phyloP scores from a whole-genome alignment of 2,329 filamentous ascomycete species.

The Diaporthe helianthi region DNA sequence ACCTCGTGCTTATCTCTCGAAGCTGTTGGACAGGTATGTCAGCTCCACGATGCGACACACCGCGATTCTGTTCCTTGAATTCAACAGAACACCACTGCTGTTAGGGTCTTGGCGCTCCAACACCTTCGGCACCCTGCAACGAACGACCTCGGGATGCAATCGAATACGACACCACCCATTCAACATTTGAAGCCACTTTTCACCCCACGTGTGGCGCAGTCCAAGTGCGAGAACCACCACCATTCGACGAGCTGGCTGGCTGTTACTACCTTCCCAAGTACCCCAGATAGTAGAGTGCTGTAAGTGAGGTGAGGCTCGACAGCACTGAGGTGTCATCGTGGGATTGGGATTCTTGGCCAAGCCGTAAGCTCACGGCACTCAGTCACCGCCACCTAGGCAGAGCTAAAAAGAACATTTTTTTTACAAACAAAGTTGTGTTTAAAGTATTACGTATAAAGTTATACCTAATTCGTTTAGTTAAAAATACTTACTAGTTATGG shows the following conservation, averaged over 20 bases:
- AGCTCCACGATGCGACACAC: conserved; percentile 14
- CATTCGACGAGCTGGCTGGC: not conserved
- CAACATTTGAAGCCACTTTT: conserved; percentile 12
- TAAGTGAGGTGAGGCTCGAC: not conserved
- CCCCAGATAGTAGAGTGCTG: too few species aligned
- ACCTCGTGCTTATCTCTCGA: conserved; percentile 12
- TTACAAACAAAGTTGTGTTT: too few species aligned
- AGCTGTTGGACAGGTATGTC: conserved; percentile 15
- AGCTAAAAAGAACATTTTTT: too few species aligned
- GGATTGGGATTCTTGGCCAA: not conserved
- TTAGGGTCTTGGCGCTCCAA: not conserved
- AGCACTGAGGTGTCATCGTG: not conserved
- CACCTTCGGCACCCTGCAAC: too few species aligned
- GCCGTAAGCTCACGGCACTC: not conserved
- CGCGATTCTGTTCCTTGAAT: not conserved
- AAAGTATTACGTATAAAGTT: too few species aligned
- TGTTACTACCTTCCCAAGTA: too few species aligned
- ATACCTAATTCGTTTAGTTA: too few species aligned
- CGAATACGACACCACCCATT: conserved; percentile 20
- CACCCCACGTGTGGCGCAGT: conserved; percentile 21
- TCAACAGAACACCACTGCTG: not conserved
- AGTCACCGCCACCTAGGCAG: not conserved
- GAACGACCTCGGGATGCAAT: conserved; percentile 17
- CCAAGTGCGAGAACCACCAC: not conserved
- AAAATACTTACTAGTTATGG: too few species aligned